A percentile compares a stretch with the other conserved stretches of the same genome.
phyloP scores from a whole-genome alignment of 257 asterid species.

The Lycium barbarum region DNA sequence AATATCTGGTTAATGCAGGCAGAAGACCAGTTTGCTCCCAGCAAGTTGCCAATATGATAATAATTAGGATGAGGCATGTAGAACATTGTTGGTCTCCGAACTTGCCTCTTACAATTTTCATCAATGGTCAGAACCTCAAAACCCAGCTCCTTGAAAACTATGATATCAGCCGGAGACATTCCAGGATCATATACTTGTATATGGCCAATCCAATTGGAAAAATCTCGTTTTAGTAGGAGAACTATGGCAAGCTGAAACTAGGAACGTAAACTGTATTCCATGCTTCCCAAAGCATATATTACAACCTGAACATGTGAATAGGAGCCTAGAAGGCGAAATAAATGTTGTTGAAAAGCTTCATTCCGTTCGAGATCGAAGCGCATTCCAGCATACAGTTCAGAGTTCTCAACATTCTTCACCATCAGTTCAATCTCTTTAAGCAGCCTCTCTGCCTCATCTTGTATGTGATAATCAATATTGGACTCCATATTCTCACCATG shows the following conservation, averaged over 20 bases:
- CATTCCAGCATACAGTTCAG: not conserved
- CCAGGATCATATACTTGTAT: slow-evolving; percentile 17
- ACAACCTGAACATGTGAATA: slow-evolving; percentile 3
- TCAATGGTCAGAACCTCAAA: not conserved
- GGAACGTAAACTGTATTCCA: not conserved
- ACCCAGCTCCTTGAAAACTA: slow-evolving; percentile 23
- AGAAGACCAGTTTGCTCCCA: slow-evolving; percentile 30
- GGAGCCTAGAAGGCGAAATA: not conserved
- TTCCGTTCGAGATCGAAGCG: not conserved
- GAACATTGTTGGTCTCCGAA: slow-evolving; percentile 17
- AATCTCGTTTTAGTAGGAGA: not conserved
- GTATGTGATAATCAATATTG: not conserved
- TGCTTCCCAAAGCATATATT: not conserved
- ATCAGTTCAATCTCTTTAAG: not conserved
- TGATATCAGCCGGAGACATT: not conserved
- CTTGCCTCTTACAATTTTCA: slow-evolving; percentile 17
- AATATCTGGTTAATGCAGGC: slow-evolving; percentile 25
- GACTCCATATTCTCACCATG: slow-evolving; percentile 1
- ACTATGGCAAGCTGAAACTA: not conserved
- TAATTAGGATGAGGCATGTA: not conserved
- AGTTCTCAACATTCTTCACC: not conserved
- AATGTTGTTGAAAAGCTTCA: not conserved
- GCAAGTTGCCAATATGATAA: not conserved
- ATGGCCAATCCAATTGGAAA: slow-evolving; percentile 16
- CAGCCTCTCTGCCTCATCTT: slow-evolving; percentile 1